phyloP scores from a whole-genome alignment of 208 protist genomes.

The Trypanosoma grayi region DNA sequence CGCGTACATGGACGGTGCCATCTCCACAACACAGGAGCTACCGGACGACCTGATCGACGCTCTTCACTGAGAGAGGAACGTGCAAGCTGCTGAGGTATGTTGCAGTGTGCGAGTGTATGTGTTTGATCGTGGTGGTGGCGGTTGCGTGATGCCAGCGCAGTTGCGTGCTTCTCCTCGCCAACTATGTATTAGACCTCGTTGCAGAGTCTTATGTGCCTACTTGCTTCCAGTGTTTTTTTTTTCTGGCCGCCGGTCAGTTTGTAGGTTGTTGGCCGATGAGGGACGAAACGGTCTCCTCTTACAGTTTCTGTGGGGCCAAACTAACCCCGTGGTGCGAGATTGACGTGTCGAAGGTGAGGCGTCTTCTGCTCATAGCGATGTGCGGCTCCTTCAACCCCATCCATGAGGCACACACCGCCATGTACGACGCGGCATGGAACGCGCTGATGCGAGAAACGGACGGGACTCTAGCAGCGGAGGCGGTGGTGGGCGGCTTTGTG shows the following conservation, averaged over 20 bases:
- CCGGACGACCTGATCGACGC: conserved; percentile 51
- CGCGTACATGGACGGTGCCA: conserved; percentile 44
- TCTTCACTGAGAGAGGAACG: conserved; percentile 27
- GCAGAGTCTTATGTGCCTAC: too few relatives aligned
- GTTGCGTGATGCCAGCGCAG: too few relatives aligned
- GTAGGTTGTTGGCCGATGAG: background rate
- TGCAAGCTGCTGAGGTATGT: background rate
- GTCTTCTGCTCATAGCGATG: conserved; percentile 50
- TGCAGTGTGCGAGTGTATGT: background rate
- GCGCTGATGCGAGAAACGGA: conserved; percentile 11
- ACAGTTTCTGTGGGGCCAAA: conserved; percentile 37
- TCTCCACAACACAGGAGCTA: conserved; percentile 32
- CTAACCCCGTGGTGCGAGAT: conserved; percentile 28
- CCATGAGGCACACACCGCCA: conserved; percentile 64
- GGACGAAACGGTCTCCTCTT: conserved; percentile 3
- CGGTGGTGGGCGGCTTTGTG: conserved; percentile 74
- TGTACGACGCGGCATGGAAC: conserved; percentile 48
- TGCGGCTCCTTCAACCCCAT: conserved; percentile 87
- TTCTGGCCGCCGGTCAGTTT: background rate
- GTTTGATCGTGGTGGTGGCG: too few relatives aligned
- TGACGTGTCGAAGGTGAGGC: conserved; percentile 2
- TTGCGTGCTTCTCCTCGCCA: too few relatives aligned
- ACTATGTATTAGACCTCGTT: too few relatives aligned
- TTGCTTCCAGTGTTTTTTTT: conserved; percentile 16
- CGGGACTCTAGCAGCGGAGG: background rate